Evolutionary conservation across 345 rosid genomes (phyloP).

Genomic region (Boechera divaricarpa): DNA sequence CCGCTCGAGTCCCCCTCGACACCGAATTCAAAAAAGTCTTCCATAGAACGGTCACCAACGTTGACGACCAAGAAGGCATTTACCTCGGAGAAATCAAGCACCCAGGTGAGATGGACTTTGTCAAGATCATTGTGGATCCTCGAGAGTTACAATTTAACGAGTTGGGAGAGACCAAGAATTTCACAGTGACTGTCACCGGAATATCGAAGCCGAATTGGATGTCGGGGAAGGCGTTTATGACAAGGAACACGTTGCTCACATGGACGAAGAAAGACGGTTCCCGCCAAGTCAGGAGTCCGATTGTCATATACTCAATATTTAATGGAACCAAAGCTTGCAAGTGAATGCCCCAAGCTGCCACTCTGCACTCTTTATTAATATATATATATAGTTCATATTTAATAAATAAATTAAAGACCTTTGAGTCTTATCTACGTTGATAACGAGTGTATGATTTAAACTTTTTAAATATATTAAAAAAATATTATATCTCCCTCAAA

Average conservation of each 20-base stretch:
- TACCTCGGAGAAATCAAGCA: conserved; percentile 44
- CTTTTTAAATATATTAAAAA: neutral
- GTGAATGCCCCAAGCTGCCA: neutral
- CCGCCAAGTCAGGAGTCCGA: conserved; percentile 36
- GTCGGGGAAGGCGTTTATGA: neutral
- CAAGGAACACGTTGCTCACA: conserved; percentile 28
- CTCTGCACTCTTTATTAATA: neutral
- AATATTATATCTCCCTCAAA: no score
- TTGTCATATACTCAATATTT: conserved; percentile 25
- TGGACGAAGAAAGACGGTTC: conserved; percentile 30
- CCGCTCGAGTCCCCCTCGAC: conserved; percentile 26
- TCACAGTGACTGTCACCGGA: conserved; percentile 49
- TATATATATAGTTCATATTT: neutral
- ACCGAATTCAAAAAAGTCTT: conserved; percentile 32
- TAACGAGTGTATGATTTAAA: neutral
- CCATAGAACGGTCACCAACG: conserved; percentile 64
- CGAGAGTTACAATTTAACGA: conserved; percentile 43
- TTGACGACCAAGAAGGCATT: conserved; percentile 46
- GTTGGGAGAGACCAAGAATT: conserved; percentile 47
- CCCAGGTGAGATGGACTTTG: neutral
- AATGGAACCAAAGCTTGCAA: neutral
- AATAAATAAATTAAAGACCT: neutral
- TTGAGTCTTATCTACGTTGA: neutral
- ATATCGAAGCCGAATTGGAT: neutral
- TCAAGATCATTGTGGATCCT: conserved; percentile 47